These are phyloP conservation scores for Vitis vinifera DNA, from an alignment of 164 flowering plant genomes.

Conservation along the genomic window DNA sequence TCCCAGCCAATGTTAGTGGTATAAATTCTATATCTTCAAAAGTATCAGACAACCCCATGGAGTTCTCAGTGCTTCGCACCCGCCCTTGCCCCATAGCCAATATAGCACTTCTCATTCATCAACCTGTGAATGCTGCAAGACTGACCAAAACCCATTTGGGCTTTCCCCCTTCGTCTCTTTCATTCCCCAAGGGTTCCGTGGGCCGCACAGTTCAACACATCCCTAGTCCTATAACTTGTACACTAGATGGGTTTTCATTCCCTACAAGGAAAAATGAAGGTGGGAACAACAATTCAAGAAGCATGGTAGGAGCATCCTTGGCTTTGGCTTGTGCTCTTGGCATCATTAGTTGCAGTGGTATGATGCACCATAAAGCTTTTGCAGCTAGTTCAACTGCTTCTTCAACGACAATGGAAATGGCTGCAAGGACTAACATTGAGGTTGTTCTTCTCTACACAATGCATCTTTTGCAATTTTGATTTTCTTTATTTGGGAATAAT, in stretches of 20 bases:
- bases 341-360: not conserved
- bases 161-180: not conserved
- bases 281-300: not conserved
- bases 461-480: no score
- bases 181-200: not conserved
- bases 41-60: no score
- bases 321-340: constrained; percentile 12
- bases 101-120: no score
- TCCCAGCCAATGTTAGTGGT: no score
- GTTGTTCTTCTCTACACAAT: not conserved
- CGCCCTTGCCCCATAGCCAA: no score
- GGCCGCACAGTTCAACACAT: not conserved
- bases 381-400: not conserved
- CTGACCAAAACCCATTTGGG: no score
- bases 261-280: not conserved
- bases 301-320: constrained; percentile 4
- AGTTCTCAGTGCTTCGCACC: no score
- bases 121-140: no score
- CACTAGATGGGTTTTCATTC: not conserved
- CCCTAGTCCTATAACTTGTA: not conserved
- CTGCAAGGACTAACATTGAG: no score
- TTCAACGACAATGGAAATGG: no score
- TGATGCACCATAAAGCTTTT: constrained; percentile 5
- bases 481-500: no score
- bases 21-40: no score